Evolutionary conservation across 371 early-diverging fungal genomes (phyloP), one percentile per base, ranked within the genome.

Genomic region (Batkoa obscura): DNA sequence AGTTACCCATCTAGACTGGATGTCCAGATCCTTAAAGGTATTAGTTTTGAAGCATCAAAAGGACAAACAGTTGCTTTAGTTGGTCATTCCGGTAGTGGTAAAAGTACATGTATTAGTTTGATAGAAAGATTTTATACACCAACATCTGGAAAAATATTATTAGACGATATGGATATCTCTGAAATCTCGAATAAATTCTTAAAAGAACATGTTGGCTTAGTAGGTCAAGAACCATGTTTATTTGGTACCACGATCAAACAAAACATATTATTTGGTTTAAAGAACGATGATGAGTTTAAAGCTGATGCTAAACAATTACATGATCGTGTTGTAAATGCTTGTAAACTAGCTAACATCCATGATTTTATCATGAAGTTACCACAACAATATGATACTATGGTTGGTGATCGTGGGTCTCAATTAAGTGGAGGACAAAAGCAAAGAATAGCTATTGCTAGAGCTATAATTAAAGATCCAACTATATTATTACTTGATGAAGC

Each of bases 61-160:
- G 86, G 86, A 32, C 68, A 77, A 63, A 81, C 77, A 36, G 80
- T 61, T 37, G 86, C 84, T 12, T 68, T 85, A 43, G 86, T 84
- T 13, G 86, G 84, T 41, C 74, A 72, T 37, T 84, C 86, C 50
- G 93, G 95, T 15, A 75, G 78, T 41, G 91, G 94, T 52, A 90
- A 90, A 62, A 84, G 86, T 8, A 93, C 95, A 23, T 79, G 82
- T 41, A 72, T 94, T 43, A 79, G 81, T 56, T 71, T 94, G 46
- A 59, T 94, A 37, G 83, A 88, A 67, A 85, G 96, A 49, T 90
- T 93, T 66, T 96, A 96, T 62, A 54, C 59, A 57, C 57, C 57
- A 13, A 1, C 23, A 15, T 37, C 32, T 10, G 62, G 62, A 13
- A 1, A 12, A 32, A 54, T 62, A 39, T 67, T 68, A 43, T 58